Percentiles rank a stretch among this genome's conserved stretches.
Evolutionary conservation across 495 filamentous ascomycete genomes (phyloP).

Genomic region (Lasiosphaeria miniovina): DNA sequence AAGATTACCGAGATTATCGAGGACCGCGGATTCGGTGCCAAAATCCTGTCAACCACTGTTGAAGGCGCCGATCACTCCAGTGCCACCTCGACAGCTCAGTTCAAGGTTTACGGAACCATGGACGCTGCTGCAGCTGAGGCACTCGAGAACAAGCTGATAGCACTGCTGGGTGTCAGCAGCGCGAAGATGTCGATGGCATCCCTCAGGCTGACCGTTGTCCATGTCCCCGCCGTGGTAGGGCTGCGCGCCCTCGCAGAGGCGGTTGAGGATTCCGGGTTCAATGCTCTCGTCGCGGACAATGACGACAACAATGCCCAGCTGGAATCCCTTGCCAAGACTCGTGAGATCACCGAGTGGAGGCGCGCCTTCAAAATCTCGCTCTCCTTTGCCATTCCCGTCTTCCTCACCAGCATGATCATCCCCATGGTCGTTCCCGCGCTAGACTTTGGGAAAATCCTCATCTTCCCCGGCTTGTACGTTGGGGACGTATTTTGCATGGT

Average conservation of each 20-base stretch:
- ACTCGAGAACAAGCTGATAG: conserved; percentile 65
- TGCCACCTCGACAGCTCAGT: conserved; percentile 55
- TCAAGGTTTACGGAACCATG: conserved; percentile 80
- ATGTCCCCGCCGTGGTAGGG: conserved; percentile 67
- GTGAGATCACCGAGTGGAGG: conserved; percentile 91
- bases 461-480: conserved; percentile 76
- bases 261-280: conserved; percentile 76
- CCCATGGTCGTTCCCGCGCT: conserved; percentile 71
- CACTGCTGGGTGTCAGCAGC: conserved; percentile 66
- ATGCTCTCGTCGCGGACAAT: conserved; percentile 83
- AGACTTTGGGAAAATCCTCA: conserved; percentile 66
- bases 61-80: conserved; percentile 45
- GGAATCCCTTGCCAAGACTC: conserved; percentile 92
- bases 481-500: conserved; percentile 80
- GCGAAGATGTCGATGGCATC: conserved; percentile 68
- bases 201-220: conserved; percentile 65
- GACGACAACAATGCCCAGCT: conserved; percentile 97
- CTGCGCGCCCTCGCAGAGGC: conserved; percentile 78
- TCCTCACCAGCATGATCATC: conserved; percentile 87
- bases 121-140: conserved; percentile 65
- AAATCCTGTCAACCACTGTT: conserved; percentile 60
- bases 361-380: conserved; percentile 70
- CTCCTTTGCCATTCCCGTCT: conserved; percentile 85
- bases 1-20: conserved; percentile 86
- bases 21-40: conserved; percentile 89